Evolutionary conservation across 257 asterid genomes (phyloP), one percentile per base, ranked within the genome.

Genomic region (Pogostemon cablin): DNA sequence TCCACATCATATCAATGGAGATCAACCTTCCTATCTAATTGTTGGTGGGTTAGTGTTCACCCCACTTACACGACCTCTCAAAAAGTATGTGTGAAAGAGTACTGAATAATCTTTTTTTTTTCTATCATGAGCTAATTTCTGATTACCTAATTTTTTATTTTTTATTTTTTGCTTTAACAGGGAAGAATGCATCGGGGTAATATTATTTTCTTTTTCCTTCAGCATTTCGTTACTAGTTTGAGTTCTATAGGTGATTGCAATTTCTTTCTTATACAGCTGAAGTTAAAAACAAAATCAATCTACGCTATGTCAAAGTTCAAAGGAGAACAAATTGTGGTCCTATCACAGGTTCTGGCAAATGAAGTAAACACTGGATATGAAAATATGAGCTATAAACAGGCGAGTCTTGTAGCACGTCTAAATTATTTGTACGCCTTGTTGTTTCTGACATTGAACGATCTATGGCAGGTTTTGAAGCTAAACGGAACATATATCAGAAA

Each of bases 361-460:
- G 99, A 93, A 80, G 99, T 77, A 52, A 93, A 93, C 84, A 87
- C 91, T 35, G 96, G 99, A 54, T 91, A 93, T 54, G 99, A 93
- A 82, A 93, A 90, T 67, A 89, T 93, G 91, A 85, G 91, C 85
- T 89, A 91, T 44, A 95, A 87, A 74, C 97, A 93, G 98, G 96
- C 84, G 82, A 83, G 88, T 72, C 8, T 69, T 15, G 15, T 15
- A 15, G 15, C 15, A 15, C 15, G 15, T 15, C 15, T 15, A 15
- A 3, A 39, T 48, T 10, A 8, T 46, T 15, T 15, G 15, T 38
- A 39, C 55, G 17, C 17, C 0, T 75, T 20, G 5, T 49, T 49
- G 20, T 65, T 15, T 55, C 43, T 52, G 63, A 39, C 38, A 41
- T 47, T 60, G 54, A 80, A 67, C 76, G 69, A 70, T 68, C 32